Base-by-base conservation (phyloP, 2,329 filamentous ascomycete species). In the Phialophora expanda region DNA sequence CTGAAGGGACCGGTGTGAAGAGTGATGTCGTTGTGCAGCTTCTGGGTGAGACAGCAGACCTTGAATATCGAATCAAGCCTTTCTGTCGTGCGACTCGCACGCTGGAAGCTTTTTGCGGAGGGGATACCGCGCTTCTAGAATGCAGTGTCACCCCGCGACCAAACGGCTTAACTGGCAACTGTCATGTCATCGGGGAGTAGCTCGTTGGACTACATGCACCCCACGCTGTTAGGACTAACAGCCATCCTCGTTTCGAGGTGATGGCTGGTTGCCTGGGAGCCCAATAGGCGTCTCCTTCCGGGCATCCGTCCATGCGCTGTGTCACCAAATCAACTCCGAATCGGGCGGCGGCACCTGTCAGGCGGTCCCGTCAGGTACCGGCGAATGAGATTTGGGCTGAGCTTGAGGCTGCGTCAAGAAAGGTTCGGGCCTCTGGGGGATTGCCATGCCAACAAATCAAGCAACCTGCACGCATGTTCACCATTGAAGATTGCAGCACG, bases 21-120 rank as follows among this genome's bases (percentile, higher is more conserved):
- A 20, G 17, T 61, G 38, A 60, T 51, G 57, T 61, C 57, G 63
- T 38, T 20, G 61, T 63, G 53, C 61, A 63, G 53, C 22, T 56
- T 34, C 14, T 11, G 5, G 48, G 48, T 51, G 48, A 51, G 9
- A 51, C 48, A 51, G 48, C 20, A 14, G 48, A 26, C 24, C 38
- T 51, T 51, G 48, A 22, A 24, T 28, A 22, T 51, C 48, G 48
- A 61, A 34, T 51, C 53, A 55, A 55, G 46, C 26, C n/a, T 61
- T 32, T 11, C 38, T 22, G 44, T 53, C 51, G 32, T 46, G 44
- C 44, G 11, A 46, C 60, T 8, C 17, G 38, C 38, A 44, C 6
- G 38, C 17, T 20, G 38, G 38, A 44, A 44, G 38, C 38, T 17
- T 44, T 41, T 44, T 44, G 38, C 38, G 38, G 38, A 44, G 38